Percentiles rank a stretch among this genome's conserved stretches.
Evolutionary conservation across 2,329 filamentous ascomycete genomes (phyloP).

Genomic region (Xylaria digitata): DNA sequence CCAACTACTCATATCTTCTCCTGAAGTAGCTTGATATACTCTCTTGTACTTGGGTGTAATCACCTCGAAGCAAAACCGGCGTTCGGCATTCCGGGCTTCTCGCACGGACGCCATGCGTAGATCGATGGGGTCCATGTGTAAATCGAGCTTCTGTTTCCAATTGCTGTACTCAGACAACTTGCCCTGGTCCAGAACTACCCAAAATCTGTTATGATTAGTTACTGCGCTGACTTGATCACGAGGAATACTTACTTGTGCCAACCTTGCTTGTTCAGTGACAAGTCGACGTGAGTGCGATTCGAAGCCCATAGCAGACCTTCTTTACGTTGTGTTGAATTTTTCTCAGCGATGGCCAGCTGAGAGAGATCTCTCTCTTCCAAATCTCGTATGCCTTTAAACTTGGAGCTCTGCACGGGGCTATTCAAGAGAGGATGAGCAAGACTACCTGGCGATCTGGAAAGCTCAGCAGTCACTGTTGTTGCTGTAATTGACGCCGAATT

Average conservation of each 20-base stretch:
- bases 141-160: conserved; percentile 96
- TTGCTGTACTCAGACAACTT: conserved; percentile 98
- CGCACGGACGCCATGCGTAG: conserved; percentile 95
- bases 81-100: conserved; percentile 92
- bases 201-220: conserved; percentile 72
- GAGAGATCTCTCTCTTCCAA: conserved; percentile 83
- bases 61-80: conserved; percentile 97
- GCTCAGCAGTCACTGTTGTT: conserved; percentile 54
- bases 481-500: conserved; percentile 52
- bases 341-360: conserved; percentile 64
- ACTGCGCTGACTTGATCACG: conserved; percentile 20
- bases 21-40: conserved; percentile 96
- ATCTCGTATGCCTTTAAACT: conserved; percentile 93
- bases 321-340: conserved; percentile 78
- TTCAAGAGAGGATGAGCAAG: conserved; percentile 58
- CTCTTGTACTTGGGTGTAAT: conserved; percentile 96
- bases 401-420: conserved; percentile 65
- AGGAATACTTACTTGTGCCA: conserved; percentile 88
- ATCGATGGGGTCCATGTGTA: conserved; percentile 98
- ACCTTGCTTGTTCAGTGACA: conserved; percentile 93
- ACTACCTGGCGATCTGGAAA: conserved; percentile 69
- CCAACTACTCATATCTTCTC: conserved; percentile 98
- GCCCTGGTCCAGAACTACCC: conserved; percentile 97
- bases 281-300: conserved; percentile 92
- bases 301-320: conserved; percentile 96